Evolutionary conservation across 2,329 filamentous ascomycete species (phyloP).

Genomic region (Colletotrichum shisoi): DNA sequence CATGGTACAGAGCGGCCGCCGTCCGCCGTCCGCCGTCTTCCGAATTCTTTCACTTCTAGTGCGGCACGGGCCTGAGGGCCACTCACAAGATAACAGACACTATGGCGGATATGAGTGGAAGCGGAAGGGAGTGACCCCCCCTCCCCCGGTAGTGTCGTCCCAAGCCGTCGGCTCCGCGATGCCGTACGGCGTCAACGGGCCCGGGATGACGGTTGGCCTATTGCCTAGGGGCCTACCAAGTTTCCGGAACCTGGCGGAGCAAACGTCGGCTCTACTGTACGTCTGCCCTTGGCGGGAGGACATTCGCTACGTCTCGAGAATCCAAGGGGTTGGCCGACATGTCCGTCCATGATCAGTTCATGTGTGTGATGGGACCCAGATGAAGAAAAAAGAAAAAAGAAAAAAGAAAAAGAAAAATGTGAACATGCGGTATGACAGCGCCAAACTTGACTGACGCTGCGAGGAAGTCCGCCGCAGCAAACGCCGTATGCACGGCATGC

Average conservation of each 20-base stretch:
- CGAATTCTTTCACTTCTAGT: too few species aligned
- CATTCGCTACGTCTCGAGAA: too few species aligned
- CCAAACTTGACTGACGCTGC: not conserved
- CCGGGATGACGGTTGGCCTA: not conserved
- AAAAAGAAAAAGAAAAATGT: too few species aligned
- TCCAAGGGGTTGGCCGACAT: not conserved
- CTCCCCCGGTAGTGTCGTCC: constrained; percentile 2
- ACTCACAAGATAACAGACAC: not conserved
- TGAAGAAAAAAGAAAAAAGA: too few species aligned
- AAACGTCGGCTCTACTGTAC: not conserved
- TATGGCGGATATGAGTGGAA: not conserved
- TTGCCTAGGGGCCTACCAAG: not conserved
- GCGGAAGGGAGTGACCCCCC: not conserved
- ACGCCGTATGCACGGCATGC: not conserved
- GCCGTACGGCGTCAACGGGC: not conserved
- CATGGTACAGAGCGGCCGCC: not conserved
- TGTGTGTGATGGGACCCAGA: not conserved
- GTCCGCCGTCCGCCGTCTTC: not conserved
- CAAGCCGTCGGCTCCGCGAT: constrained; percentile 2
- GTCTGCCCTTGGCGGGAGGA: not conserved
- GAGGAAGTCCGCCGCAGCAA: not conserved
- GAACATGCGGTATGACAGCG: not conserved
- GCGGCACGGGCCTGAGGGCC: not conserved
- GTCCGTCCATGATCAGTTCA: not conserved
- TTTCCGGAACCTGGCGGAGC: not conserved